Percentiles rank a stretch among this genome's conserved stretches.
Evolutionary conservation across 345 rosid genomes (phyloP).

Genomic region (Populus alba): DNA sequence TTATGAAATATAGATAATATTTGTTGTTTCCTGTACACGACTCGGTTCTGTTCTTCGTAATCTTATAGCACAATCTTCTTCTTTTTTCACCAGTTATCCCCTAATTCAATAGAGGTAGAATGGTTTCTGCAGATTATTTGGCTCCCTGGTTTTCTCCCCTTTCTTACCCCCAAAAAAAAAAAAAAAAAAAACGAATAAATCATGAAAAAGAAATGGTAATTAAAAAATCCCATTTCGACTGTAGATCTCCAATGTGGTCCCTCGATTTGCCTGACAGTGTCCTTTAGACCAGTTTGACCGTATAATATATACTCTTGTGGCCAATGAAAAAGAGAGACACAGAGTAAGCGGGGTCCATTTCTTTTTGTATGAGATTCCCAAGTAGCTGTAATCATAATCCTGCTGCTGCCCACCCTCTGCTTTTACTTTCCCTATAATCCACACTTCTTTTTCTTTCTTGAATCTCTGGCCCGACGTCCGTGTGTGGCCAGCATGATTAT

Average conservation of each 20-base stretch:
- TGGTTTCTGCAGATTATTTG: neutral
- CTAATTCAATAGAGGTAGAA: neutral
- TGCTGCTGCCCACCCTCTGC: slow-evolving; percentile 7
- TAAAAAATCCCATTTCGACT: neutral
- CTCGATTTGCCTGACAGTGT: slow-evolving; percentile 3
- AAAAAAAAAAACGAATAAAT: too few relatives aligned
- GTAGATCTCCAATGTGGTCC: slow-evolving; percentile 33
- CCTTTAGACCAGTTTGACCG: slow-evolving; percentile 44
- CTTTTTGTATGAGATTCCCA: slow-evolving; percentile 36
- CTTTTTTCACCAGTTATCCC: neutral
- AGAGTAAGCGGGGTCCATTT: slow-evolving; percentile 22
- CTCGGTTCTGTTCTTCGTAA: too few relatives aligned
- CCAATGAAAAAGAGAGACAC: slow-evolving; percentile 26
- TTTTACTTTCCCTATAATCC: slow-evolving; percentile 37
- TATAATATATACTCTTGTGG: slow-evolving; percentile 23
- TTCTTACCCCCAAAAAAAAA: neutral
- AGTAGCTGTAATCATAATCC: slow-evolving; percentile 29
- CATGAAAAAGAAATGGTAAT: neutral
- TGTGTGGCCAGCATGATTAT: slow-evolving; percentile 10
- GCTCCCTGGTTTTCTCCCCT: neutral
- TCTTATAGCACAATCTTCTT: neutral
- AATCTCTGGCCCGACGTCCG: slow-evolving; percentile 21
- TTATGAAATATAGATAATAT: too few relatives aligned
- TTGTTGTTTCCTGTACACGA: too few relatives aligned
- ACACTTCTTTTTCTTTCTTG: slow-evolving; percentile 1